A percentile compares a stretch with the other conserved stretches of the same genome.
Evolutionary conservation across 2,329 filamentous ascomycete species (phyloP).

Genomic region (Diaporthe citriasiana): DNA sequence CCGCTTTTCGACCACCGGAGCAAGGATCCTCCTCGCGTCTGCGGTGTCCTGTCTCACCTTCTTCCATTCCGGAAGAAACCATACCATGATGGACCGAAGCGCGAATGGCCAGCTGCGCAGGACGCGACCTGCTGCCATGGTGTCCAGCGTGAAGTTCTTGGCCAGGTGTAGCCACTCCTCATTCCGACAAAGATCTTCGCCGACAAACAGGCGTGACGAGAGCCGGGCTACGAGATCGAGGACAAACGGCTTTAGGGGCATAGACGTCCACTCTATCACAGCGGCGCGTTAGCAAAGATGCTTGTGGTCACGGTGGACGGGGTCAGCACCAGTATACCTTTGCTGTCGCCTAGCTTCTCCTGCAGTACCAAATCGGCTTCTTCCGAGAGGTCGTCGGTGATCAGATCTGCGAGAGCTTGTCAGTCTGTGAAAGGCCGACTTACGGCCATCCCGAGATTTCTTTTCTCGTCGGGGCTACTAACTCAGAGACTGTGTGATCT

Average conservation of each 20-base stretch:
- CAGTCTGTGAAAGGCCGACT: not conserved
- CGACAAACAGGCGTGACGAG: conserved; percentile 64
- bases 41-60: conserved; percentile 55
- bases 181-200: conserved; percentile 59
- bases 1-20: conserved; percentile 50
- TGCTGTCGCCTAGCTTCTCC: conserved; percentile 27
- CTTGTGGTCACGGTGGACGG: not conserved
- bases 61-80: conserved; percentile 58
- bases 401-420: conserved; percentile 16
- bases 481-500: conserved; percentile 32
- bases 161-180: conserved; percentile 61
- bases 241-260: conserved; percentile 43
- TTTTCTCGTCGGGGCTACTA: not conserved
- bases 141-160: conserved; percentile 58
- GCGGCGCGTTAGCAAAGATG: not conserved
- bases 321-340: not conserved
- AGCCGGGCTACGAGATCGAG: conserved; percentile 62
- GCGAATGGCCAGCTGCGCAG: conserved; percentile 58
- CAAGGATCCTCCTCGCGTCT: conserved; percentile 54
- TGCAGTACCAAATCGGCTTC: conserved; percentile 13
- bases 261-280: conserved; percentile 21
- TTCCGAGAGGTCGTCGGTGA: conserved; percentile 36
- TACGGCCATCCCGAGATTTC: too few species aligned
- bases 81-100: conserved; percentile 58
- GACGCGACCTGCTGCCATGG: conserved; percentile 52